Evolutionary conservation across 2,329 filamentous ascomycete genomes (phyloP).

Genomic region (Colletotrichum orbiculare): DNA sequence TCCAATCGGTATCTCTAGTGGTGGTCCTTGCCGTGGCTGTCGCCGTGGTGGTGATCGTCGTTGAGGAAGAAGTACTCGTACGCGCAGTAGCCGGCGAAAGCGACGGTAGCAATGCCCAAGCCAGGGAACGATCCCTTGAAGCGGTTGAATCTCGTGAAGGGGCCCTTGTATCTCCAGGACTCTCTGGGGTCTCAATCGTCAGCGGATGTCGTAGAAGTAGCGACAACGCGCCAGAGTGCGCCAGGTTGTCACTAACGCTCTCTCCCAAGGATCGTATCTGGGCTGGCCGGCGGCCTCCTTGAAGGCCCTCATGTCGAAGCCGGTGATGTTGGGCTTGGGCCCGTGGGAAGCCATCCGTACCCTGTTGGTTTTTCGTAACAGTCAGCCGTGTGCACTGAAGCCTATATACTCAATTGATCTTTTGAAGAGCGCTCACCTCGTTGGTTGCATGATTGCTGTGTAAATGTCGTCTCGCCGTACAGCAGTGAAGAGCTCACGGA

Average conservation of each 20-base stretch:
- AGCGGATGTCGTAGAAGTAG: conserved; percentile 15
- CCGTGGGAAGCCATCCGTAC: conserved; percentile 60
- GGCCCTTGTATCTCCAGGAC: conserved; percentile 92
- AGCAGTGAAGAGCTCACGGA: conserved; percentile 21
- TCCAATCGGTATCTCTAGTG: conserved; percentile 56
- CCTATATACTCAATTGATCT: conserved; percentile 12
- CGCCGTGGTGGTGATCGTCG: conserved; percentile 72
- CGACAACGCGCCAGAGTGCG: neutral
- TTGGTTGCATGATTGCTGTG: conserved; percentile 44
- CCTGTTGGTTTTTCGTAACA: conserved; percentile 42
- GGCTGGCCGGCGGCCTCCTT: conserved; percentile 74
- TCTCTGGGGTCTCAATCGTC: conserved; percentile 69
- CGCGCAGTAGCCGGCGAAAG: conserved; percentile 88
- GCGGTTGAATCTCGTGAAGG: conserved; percentile 88
- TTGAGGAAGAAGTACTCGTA: conserved; percentile 90
- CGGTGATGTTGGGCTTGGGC: conserved; percentile 82
- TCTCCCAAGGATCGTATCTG: conserved; percentile 75
- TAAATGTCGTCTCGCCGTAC: conserved; percentile 34
- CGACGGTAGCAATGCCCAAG: conserved; percentile 90
- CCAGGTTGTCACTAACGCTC: conserved; percentile 60
- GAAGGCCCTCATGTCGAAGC: conserved; percentile 89
- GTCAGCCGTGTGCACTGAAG: conserved; percentile 1
- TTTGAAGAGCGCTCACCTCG: conserved; percentile 39
- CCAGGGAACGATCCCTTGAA: conserved; percentile 90
- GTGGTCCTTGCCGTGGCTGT: conserved; percentile 65